Percentiles rank a stretch among this genome's conserved stretches.
Evolutionary conservation across 352 stramenopile species (phyloP).

Genomic region (Phytophthora meadii): DNA sequence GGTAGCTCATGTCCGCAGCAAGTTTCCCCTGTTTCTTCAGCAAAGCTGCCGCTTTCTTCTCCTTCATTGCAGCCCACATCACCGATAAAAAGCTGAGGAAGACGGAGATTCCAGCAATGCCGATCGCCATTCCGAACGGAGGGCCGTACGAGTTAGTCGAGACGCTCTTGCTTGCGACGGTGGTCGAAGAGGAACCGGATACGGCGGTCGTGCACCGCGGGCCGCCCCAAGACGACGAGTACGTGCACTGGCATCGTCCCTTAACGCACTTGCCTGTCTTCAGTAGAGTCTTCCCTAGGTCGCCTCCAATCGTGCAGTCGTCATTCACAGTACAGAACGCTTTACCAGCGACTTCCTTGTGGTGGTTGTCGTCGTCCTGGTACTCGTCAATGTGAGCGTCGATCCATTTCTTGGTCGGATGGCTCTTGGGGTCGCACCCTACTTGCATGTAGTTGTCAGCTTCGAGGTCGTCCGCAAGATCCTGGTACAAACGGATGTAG

Average conservation of each 20-base stretch:
- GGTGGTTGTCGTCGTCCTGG: conserved; percentile 55
- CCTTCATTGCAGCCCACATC: conserved; percentile 10
- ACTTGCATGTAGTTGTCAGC: conserved; percentile 45
- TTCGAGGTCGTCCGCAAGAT: conserved; percentile 41
- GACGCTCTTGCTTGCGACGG: conserved; percentile 10
- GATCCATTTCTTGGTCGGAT: conserved; percentile 61
- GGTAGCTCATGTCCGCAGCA: conserved; percentile 12
- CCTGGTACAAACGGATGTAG: conserved; percentile 90
- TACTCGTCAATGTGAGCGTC: conserved; percentile 54
- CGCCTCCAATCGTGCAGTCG: conserved; percentile 57
- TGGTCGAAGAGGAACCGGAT: conserved; percentile 10
- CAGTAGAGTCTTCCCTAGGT: conserved; percentile 18
- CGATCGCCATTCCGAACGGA: conserved; percentile 41
- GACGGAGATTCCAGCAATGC: conserved; percentile 33
- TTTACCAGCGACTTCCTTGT: conserved; percentile 56
- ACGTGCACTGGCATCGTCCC: conserved; percentile 43
- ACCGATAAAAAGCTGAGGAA: conserved; percentile 42
- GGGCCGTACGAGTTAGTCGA: conserved; percentile 42
- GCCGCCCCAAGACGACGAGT: conserved; percentile 49
- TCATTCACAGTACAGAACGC: conserved; percentile 57
- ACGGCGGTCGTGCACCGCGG: conserved; percentile 59
- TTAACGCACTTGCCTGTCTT: conserved; percentile 50
- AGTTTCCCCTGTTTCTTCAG: conserved; percentile 27
- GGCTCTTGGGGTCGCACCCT: conserved; percentile 47
- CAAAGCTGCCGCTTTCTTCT: conserved; percentile 24